Conservation (phyloP, 2,329 filamentous ascomycete genomes). For the Colletotrichum sp. region DNA sequence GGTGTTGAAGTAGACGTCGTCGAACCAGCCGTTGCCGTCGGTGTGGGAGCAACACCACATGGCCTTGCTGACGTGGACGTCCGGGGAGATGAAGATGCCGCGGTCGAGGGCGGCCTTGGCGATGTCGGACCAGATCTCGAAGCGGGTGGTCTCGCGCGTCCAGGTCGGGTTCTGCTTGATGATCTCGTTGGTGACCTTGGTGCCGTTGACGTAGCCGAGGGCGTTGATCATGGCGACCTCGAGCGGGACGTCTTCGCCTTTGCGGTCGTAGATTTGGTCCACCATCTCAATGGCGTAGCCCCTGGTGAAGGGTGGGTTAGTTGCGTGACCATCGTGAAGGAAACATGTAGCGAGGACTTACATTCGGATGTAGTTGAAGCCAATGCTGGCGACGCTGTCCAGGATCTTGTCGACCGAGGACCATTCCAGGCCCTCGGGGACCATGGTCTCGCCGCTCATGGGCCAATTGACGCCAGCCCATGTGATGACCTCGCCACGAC, state of each 20-base stretch:
- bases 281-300: constrained; percentile 64
- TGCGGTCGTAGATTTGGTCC: constrained; percentile 50
- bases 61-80: constrained; percentile 45
- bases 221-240: constrained; percentile 41
- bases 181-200: constrained; percentile 48
- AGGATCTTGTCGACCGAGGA: constrained; percentile 54
- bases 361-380: constrained; percentile 60
- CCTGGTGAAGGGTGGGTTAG: constrained; percentile 13
- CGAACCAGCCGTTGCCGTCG: constrained; percentile 61
- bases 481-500: constrained; percentile 38
- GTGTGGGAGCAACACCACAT: constrained; percentile 51
- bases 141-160: constrained; percentile 56
- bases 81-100: constrained; percentile 44
- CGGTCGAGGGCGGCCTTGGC: constrained; percentile 21
- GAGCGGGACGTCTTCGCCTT: constrained; percentile 42
- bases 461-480: constrained; percentile 60
- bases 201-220: constrained; percentile 52
- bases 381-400: constrained; percentile 53
- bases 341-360: background rate
- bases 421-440: constrained; percentile 61
- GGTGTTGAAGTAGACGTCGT: constrained; percentile 58
- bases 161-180: constrained; percentile 58
- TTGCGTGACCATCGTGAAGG: background rate
- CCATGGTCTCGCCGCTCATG: constrained; percentile 58
- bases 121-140: constrained; percentile 42